Conservation (phyloP, 129 eudicot species). For the Pittosporum tobira region DNA sequence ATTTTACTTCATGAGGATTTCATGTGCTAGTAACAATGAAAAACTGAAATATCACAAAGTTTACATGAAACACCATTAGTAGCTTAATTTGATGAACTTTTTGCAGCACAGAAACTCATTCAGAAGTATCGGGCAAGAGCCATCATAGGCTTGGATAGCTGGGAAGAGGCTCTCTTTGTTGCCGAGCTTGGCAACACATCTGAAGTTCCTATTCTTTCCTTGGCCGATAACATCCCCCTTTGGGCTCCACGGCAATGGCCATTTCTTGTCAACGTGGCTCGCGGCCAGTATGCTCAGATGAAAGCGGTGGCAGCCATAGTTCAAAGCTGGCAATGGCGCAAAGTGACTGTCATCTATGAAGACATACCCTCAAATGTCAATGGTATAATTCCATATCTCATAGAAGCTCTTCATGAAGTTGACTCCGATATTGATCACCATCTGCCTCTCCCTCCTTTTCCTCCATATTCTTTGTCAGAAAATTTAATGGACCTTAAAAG, state of each 20-base stretch:
- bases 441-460: slow-evolving; percentile 2
- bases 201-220: slow-evolving; percentile 37
- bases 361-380: neutral
- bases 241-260: slow-evolving; percentile 21
- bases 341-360: slow-evolving; percentile 19
- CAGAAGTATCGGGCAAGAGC: neutral
- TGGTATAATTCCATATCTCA: neutral
- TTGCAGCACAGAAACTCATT: neutral
- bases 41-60: no score
- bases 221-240: slow-evolving; percentile 9
- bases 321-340: slow-evolving; percentile 14
- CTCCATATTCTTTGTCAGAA: neutral
- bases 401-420: neutral
- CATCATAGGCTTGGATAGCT: slow-evolving; percentile 36
- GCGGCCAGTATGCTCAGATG: slow-evolving; percentile 2
- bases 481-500: neutral
- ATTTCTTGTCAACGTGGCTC: slow-evolving; percentile 18
- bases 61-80: no score
- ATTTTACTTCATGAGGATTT: no score
- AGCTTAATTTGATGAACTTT: neutral
- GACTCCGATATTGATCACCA: neutral
- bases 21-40: no score
- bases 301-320: slow-evolving; percentile 17
- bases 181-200: slow-evolving; percentile 34
- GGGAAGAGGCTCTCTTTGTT: slow-evolving; percentile 38